Evolutionary conservation across 768 basidiomycete genomes (phyloP).

Genomic region (Rhizopogon vinicolor): DNA sequence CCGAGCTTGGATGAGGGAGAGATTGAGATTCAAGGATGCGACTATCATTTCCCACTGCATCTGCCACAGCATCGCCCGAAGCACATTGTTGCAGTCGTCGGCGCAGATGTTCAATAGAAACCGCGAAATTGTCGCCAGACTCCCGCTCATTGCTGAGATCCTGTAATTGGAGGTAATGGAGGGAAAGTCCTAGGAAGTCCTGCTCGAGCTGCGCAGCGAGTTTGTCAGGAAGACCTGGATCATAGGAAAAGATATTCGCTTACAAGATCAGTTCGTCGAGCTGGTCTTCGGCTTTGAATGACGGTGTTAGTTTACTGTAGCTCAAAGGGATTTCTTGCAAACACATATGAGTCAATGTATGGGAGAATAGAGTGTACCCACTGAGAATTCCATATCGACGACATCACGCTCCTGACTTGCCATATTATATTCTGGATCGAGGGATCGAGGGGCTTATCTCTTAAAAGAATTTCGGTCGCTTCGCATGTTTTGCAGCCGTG

Average conservation of each 20-base stretch:
- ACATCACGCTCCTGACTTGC: no score
- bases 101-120: slow-evolving; percentile 56
- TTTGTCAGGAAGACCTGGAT: slow-evolving; percentile 65
- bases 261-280: no score
- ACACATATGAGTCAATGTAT: no score
- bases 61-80: slow-evolving; percentile 34
- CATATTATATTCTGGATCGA: no score
- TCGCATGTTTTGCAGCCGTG: no score
- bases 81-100: slow-evolving; percentile 47
- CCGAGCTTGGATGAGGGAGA: slow-evolving; percentile 81
- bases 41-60: slow-evolving; percentile 52
- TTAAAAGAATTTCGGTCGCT: no score
- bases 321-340: no score
- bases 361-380: no score
- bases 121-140: slow-evolving; percentile 77
- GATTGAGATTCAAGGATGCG: slow-evolving; percentile 78
- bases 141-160: slow-evolving; percentile 64
- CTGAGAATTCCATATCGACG: no score
- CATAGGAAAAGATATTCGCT: slow-evolving; percentile 42
- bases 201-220: slow-evolving; percentile 45
- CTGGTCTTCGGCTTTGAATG: no score
- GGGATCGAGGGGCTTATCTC: no score
- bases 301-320: no score
- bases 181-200: slow-evolving; percentile 53
- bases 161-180: slow-evolving; percentile 61